Base-by-base conservation (phyloP, 2,329 filamentous ascomycete genomes). In the Aspergillus japonicus region DNA sequence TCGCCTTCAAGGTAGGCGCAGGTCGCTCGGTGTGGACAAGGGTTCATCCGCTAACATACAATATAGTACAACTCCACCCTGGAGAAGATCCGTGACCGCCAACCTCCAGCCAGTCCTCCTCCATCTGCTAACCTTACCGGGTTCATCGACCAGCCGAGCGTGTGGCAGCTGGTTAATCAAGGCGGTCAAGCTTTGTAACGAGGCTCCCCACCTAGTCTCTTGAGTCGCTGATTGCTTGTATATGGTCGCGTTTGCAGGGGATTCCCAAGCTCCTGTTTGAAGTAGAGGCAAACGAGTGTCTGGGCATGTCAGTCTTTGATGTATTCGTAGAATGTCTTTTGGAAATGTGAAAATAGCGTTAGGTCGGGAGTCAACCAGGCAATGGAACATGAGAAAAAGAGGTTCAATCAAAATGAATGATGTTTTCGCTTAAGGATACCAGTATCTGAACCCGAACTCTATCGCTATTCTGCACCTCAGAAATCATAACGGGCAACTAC, bases 1-100 rank as follows among this genome's bases (percentile, higher is more conserved):
- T 98, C 79, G 85, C 84, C 24, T 92, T 98, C 74, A 92, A 94
- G 82, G 76, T 78, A 69, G 29, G 68, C 64, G 76, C 78, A 69
- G 26, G 68, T 64, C 11, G 26, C 35, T 54, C 29, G 31, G 21
- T 11, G 21, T 11, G 35, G 7, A 29, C 26, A 14, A 11, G 2
- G 44, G 48, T 5, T 7, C 5, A 0, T 10, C 19, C 2, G 48
- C 66, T 71, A 62, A 69, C 54, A 24, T 26, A 24, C 2, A 5
- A 10, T 42, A 47, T 49, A 76, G 73, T 77, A 76, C 54, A 64
- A 65, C n/a, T 61, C 68, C 11, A 69, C 70, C 21, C 54, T 74
- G 10, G 62, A 69, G 21, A 68, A 68, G 48, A 56, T 66, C 7
- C 61, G 58, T 19, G 16, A 55, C n/a, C 33, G 59, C 59, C n/a